phyloP scores from a whole-genome alignment of 2,329 filamentous ascomycete genomes.

The Pyrenochaeta sp. region DNA sequence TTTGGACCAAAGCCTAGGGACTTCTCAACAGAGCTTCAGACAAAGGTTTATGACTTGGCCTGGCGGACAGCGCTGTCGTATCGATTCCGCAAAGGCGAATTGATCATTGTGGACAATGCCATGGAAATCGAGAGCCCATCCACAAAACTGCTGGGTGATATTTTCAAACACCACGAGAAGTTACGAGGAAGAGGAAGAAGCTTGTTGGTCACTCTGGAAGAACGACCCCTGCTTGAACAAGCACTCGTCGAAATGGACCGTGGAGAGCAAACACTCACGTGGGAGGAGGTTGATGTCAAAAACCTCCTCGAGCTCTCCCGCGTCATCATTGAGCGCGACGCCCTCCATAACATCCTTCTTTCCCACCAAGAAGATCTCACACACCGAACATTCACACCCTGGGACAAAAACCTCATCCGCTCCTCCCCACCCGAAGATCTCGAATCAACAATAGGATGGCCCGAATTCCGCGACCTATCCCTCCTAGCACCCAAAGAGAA shows the following conservation, averaged over 20 bases:
- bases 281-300: conserved; percentile 92
- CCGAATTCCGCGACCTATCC: conserved; percentile 35
- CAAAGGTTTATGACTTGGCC: conserved; percentile 93
- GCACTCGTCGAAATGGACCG: conserved; percentile 72
- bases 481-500: conserved; percentile 25
- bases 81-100: conserved; percentile 84
- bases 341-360: conserved; percentile 75
- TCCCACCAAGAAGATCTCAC: conserved; percentile 39
- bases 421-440: conserved; percentile 28
- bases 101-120: conserved; percentile 82
- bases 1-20: conserved; percentile 93
- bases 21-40: conserved; percentile 82
- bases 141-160: conserved; percentile 68
- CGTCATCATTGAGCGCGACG: conserved; percentile 83
- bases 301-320: conserved; percentile 85
- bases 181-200: conserved; percentile 36
- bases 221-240: conserved; percentile 64
- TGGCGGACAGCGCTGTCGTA: conserved; percentile 95
- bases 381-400: conserved; percentile 27
- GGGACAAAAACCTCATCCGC: conserved; percentile 27
- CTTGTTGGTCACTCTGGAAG: conserved; percentile 37
- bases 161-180: conserved; percentile 73
- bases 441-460: conserved; percentile 34
- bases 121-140: conserved; percentile 73
- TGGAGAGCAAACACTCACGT: conserved; percentile 71